Evolutionary conservation across 202 grass and related monocot genomes (phyloP).

Genomic region (Carex arenaria): DNA sequence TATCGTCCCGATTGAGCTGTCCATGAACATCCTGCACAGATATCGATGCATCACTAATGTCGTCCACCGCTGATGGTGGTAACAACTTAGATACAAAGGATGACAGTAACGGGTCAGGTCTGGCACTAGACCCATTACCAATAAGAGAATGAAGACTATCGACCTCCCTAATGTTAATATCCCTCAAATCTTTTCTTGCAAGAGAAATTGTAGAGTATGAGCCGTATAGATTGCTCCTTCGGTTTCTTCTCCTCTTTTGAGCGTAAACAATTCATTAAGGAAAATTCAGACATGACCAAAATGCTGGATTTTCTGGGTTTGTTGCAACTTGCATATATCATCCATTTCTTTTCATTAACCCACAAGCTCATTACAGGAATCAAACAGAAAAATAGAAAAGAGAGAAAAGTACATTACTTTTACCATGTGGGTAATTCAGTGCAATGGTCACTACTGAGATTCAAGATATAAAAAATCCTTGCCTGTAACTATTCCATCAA

Average conservation of each 20-base stretch:
- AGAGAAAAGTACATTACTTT: neutral
- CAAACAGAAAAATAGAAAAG: neutral
- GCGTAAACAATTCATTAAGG: constrained; percentile 33
- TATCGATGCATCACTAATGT: neutral
- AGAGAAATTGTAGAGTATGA: constrained; percentile 9
- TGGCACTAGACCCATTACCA: constrained; percentile 46
- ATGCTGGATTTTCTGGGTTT: neutral
- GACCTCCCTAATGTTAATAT: constrained; percentile 12
- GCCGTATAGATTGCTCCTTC: constrained; percentile 13
- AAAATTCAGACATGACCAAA: neutral
- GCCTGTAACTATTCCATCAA: neutral
- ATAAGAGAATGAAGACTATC: constrained; percentile 17
- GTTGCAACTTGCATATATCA: neutral
- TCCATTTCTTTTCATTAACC: neutral
- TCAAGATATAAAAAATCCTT: neutral
- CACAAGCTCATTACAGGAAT: neutral
- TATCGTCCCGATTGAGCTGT: neutral
- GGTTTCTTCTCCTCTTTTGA: constrained; percentile 45
- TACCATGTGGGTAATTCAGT: neutral
- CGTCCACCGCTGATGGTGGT: neutral
- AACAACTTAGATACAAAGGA: constrained; percentile 63
- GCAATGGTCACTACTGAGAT: neutral
- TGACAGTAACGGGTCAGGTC: constrained; percentile 79
- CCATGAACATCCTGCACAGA: neutral
- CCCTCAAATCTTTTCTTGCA: constrained; percentile 46